Base-by-base conservation (phyloP, 1,139 yeast species). In the Debaryomycetaceae sp. region DNA sequence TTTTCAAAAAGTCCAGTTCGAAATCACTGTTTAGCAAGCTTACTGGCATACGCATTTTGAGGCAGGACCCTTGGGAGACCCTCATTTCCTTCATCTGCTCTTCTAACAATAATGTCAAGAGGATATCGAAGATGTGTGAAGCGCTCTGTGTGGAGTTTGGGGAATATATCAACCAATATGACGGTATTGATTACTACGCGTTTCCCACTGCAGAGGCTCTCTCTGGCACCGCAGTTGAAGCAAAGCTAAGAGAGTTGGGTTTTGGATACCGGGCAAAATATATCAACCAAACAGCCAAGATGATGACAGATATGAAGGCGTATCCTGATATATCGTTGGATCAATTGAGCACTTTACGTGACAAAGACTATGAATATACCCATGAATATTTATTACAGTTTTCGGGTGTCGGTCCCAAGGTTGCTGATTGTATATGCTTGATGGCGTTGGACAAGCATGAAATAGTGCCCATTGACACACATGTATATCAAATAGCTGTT, bases 41-140 rank as follows among this genome's bases (percentile, higher is more conserved):
- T 45, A 70, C 72, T 4, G 99, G 99, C 0, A 83, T 91, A 24
- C 69, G 98, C 36, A 87, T 90, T 47, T 75, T 91, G 30, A 75
- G 91, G 42, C 98, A 93, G 62, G 97, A 91, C 52, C 99, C 99
- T 0, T 93, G 98, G 98, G 99, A 95, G 57, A 89, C 95, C 38
- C 70, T 89, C 40, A 68, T 93, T 20, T 86, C 95, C 2, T 93
- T 93, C 54, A 95, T 93, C 22, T 93, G 99, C 63, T 88, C 97
- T 4, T 85, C 96, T n/a, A 93, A 93, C 63, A 93, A 93, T 65
- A 95, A 93, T 58, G 95, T 93, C 46, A 88, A 91, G 59, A 75
- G 99, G 38, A 95, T 95, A 40, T 86, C 97, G 2, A 86, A 85
- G 55, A 90, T 95, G 97, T 95, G 97, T 58, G 91, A 89, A 50